Evolutionary conservation across 176 grass and related monocot genomes (phyloP).

Genomic region (Carex littledalei): DNA sequence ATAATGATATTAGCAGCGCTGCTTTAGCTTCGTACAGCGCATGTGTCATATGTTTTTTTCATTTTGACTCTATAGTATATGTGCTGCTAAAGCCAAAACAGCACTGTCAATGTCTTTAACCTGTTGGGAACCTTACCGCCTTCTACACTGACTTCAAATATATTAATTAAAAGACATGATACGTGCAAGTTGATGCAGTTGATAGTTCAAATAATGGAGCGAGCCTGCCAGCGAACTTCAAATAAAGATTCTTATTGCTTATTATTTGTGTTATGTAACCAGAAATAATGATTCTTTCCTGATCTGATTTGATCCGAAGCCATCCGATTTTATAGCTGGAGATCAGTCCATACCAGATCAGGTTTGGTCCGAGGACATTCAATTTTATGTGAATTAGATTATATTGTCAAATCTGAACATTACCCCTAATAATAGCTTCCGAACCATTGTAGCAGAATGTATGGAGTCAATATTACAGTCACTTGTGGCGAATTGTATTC

Average conservation of each 20-base stretch:
- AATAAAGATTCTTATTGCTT: not conserved
- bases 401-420: not conserved
- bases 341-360: not conserved
- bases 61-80: too few species aligned
- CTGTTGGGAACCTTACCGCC: not conserved
- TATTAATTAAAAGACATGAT: not conserved
- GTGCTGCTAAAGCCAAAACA: too few species aligned
- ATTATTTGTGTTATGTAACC: not conserved
- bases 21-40: too few species aligned
- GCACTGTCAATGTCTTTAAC: too few species aligned
- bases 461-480: not conserved
- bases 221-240: not conserved
- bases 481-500: too few species aligned
- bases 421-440: not conserved
- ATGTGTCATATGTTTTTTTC: too few species aligned
- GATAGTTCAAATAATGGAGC: not conserved
- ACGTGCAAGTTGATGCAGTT: not conserved
- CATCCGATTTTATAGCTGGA: not conserved
- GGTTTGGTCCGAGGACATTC: not conserved
- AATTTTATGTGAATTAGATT: not conserved
- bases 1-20: too few species aligned
- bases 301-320: not conserved
- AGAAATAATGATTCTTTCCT: not conserved
- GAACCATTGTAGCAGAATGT: not conserved
- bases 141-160: not conserved